Evolutionary conservation across 257 asterid genomes (phyloP).

Genomic region (Schizonepeta tenuifolia): DNA sequence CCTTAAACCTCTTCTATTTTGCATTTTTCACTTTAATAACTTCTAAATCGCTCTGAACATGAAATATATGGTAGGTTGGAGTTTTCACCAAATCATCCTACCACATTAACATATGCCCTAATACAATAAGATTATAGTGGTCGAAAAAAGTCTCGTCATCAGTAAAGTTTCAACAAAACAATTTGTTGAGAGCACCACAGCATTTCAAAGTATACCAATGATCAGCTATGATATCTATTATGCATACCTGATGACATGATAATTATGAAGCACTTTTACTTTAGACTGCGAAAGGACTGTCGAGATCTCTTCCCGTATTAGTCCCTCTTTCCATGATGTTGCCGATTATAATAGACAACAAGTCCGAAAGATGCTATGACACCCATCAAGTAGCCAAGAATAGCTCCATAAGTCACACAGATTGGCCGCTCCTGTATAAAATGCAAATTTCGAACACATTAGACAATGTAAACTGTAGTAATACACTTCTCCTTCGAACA

Average conservation of each 20-base stretch:
- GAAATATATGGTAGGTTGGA: too few species aligned
- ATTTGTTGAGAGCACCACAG: not conserved
- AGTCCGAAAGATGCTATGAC: constrained; percentile 58
- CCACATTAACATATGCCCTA: too few species aligned
- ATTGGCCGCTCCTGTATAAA: constrained; percentile 88
- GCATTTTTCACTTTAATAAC: too few species aligned
- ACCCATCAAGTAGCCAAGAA: constrained; percentile 73
- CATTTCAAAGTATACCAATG: not conserved
- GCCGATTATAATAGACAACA: constrained; percentile 37
- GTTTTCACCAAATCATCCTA: too few species aligned
- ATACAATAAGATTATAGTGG: too few species aligned
- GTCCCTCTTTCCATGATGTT: constrained; percentile 51
- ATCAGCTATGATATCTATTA: not conserved
- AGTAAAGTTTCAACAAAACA: too few species aligned
- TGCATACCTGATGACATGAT: constrained; percentile 11
- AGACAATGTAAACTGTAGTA: too few species aligned
- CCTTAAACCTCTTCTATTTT: too few species aligned
- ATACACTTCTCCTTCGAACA: too few species aligned
- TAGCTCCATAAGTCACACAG: constrained; percentile 87
- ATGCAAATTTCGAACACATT: constrained; percentile 4
- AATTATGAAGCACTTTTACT: not conserved
- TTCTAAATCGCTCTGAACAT: too few species aligned
- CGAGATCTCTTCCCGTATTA: constrained; percentile 34
- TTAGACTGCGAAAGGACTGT: not conserved
- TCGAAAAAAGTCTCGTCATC: not conserved